Conservation (phyloP, 2,329 filamentous ascomycete genomes). For the Trichoderma polysporum region DNA sequence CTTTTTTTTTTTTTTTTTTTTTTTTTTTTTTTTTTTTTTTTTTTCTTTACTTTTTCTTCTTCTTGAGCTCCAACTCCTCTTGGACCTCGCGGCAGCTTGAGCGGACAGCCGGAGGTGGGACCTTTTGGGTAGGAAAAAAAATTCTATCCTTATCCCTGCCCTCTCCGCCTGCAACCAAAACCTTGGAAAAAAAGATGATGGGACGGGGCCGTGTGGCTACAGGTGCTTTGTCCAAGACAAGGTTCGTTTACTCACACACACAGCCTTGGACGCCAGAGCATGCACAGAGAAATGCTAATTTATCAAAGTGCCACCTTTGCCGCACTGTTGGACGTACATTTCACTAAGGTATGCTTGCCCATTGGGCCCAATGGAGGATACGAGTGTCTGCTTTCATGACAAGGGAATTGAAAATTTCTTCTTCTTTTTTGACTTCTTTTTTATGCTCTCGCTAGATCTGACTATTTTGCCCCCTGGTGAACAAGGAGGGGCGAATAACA, state of each 20-base stretch:
- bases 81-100: background rate
- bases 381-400: background rate
- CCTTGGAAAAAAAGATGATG: background rate
- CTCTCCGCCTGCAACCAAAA: background rate
- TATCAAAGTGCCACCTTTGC: background rate
- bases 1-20: background rate
- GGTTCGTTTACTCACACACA: background rate
- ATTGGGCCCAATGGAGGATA: slow-evolving; percentile 3
- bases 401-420: background rate
- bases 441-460: background rate
- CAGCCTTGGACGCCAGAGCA: background rate
- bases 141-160: slow-evolving; percentile 11
- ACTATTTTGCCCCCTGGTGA: background rate
- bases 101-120: slow-evolving; percentile 8
- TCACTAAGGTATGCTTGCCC: background rate
- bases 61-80: background rate
- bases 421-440: background rate
- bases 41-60: background rate
- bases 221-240: background rate
- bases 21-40: background rate
- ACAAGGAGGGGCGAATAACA: slow-evolving; percentile 4
- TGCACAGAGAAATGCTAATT: background rate
- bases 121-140: background rate
- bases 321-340: background rate
- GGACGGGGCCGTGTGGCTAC: slow-evolving; percentile 15